Conservation (phyloP, 208 protist genomes). For the Trypanosoma cruzi region DNA sequence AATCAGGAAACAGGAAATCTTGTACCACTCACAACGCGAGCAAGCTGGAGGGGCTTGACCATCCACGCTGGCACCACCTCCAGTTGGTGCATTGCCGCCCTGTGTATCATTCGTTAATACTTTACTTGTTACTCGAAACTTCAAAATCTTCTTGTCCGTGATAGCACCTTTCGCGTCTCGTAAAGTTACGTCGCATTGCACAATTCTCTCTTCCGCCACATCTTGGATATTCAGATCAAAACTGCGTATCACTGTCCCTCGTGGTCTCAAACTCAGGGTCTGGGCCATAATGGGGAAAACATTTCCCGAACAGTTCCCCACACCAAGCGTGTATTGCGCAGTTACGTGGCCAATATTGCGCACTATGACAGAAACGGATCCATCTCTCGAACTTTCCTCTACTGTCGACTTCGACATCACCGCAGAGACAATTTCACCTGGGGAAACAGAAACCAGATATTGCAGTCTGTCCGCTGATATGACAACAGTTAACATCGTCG, state of each 20-base stretch:
- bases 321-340: constrained; percentile 54
- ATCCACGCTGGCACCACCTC: constrained; percentile 44
- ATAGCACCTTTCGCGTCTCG: constrained; percentile 48
- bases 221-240: constrained; percentile 62
- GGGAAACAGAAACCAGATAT: constrained; percentile 69
- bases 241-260: constrained; percentile 17
- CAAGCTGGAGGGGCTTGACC: constrained; percentile 30
- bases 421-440: constrained; percentile 55
- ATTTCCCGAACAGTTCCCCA: constrained; percentile 41
- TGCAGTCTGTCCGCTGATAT: constrained; percentile 74
- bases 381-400: constrained; percentile 45
- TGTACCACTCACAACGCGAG: constrained; percentile 28
- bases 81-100: constrained; percentile 37
- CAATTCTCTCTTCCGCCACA: constrained; percentile 12
- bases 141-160: constrained; percentile 36
- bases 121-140: constrained; percentile 35
- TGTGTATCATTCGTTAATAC: constrained; percentile 59
- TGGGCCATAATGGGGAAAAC: constrained; percentile 71
- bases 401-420: constrained; percentile 38
- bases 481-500: constrained; percentile 71
- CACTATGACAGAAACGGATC: constrained; percentile 49
- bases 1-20: constrained; percentile 26
- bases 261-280: constrained; percentile 38
- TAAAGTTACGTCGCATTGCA: constrained; percentile 52
- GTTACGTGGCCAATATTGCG: constrained; percentile 61